Conservation (phyloP, 202 grass and related monocot genomes). For the Elaeis oleifera region DNA sequence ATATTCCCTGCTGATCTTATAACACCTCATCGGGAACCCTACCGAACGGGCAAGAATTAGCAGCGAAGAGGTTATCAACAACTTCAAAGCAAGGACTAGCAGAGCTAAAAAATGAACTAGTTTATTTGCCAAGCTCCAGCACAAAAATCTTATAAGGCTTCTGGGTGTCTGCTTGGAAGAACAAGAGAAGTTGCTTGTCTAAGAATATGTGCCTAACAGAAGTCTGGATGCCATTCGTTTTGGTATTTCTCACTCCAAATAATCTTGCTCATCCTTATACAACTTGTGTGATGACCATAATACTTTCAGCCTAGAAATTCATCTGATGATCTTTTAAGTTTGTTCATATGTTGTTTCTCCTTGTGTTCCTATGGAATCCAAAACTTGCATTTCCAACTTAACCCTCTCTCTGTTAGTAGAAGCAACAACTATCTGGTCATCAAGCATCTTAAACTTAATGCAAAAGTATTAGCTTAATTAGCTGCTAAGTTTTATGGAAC, state of each 20-base stretch:
- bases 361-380: too few relatives aligned
- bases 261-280: background rate
- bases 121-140: too few relatives aligned
- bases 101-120: too few relatives aligned
- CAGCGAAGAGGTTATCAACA: slow-evolving; percentile 22
- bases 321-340: too few relatives aligned
- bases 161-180: slow-evolving; percentile 19
- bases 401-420: background rate
- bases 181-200: slow-evolving; percentile 16
- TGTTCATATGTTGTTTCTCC: too few relatives aligned
- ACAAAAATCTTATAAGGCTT: slow-evolving; percentile 12
- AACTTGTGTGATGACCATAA: too few relatives aligned
- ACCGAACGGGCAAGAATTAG: slow-evolving; percentile 14
- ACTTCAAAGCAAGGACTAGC: background rate
- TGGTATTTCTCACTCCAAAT: background rate
- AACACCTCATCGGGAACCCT: background rate
- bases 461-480: background rate
- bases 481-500: background rate
- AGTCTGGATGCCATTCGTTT: slow-evolving; percentile 29
- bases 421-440: background rate
- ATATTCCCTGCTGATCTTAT: too few relatives aligned
- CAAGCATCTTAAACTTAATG: background rate
- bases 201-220: slow-evolving; percentile 27
- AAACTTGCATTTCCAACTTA: background rate
- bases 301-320: too few relatives aligned